Evolutionary conservation across 2,329 filamentous ascomycete genomes (phyloP), one percentile per base, ranked within the genome.

Genomic region (Exophiala bonariae): DNA sequence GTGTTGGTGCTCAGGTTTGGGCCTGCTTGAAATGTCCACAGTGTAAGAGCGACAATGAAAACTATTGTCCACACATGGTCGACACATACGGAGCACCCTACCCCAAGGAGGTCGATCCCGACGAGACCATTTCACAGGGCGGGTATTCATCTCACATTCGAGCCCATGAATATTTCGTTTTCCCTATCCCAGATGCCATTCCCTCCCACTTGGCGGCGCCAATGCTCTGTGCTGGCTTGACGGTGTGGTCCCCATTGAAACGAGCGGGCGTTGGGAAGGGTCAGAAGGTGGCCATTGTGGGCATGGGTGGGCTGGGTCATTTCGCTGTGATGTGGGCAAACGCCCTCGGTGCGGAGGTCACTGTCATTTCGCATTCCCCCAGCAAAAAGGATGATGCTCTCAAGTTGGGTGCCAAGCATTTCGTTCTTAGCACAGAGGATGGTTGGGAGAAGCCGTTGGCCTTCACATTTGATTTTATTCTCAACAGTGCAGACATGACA

Each of bases 401-500:
- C 49, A 76, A 78, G 64, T 72, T 83, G 54, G 80, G 80, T 31
- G 80, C 80, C 10, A 79, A 81, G 62, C 71, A 80, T 46, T 83
- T 82, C 66, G 78, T 83, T 57, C 66, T 69, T 54, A 82, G 77
- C 36, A 75, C 68, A 32, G 74, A 81, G 52, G 73, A 83, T 61
- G 74, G 75, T 33, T 84, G 81, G 81, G 71, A 74, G 56, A 72
- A 80, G 63, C 66, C 70, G 16, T 76, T 75, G 61, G 71, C 64
- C 14, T 78, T 73, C 63, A 76, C 72, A 35, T 79, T 82, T 62
- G 79, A 81, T 61, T 85, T 83, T 64, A 83, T 80, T 58, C 80
- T 89, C 66, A 87, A 88, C 72, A 85, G 83, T 44, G 87, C 88
- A 49, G 85, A 80, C 66, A 83, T 87, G 71, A 93, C 93, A 52